A percentile compares a stretch with the other conserved stretches of the same genome.
phyloP scores from a whole-genome alignment of 2,329 filamentous ascomycete species.

The Xylariaceae sp. region DNA sequence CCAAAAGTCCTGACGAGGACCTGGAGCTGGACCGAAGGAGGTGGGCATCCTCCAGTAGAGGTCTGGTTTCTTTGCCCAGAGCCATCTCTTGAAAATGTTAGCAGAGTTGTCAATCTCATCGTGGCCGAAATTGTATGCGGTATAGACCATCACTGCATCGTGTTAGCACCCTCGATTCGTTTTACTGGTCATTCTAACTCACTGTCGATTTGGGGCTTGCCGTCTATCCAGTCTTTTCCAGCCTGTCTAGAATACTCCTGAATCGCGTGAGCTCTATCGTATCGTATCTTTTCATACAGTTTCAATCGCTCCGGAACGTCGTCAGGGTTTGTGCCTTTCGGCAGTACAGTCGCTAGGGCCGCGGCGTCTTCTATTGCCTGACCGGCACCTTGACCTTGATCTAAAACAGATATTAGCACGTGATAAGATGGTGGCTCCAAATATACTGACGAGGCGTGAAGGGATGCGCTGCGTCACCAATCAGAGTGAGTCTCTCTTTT shows the following conservation, averaged over 20 bases:
- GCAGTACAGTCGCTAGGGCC: constrained; percentile 53
- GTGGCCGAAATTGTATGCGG: constrained; percentile 51
- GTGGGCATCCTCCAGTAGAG: constrained; percentile 41
- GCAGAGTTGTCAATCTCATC: constrained; percentile 54
- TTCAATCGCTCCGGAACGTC: constrained; percentile 52
- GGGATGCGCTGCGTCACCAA: constrained; percentile 67
- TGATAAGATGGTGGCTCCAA: background rate
- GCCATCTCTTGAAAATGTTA: constrained; percentile 45
- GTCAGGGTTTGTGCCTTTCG: constrained; percentile 33
- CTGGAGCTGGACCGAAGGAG: constrained; percentile 42
- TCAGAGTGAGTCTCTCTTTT: constrained; percentile 47
- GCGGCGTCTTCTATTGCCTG: constrained; percentile 65
- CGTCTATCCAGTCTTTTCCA: constrained; percentile 41
- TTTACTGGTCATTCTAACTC: constrained; percentile 14
- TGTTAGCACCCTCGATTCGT: constrained; percentile 1
- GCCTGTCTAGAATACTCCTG: constrained; percentile 53
- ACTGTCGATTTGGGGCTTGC: constrained; percentile 36
- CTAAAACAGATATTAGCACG: constrained; percentile 6
- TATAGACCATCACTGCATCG: constrained; percentile 34
- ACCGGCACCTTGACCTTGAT: constrained; percentile 37
- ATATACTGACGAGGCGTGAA: constrained; percentile 53
- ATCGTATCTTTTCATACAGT: constrained; percentile 55
- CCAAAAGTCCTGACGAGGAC: constrained; percentile 35
- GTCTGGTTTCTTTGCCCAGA: constrained; percentile 33
- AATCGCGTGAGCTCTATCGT: constrained; percentile 52